These are phyloP conservation scores for Cladosporium sp. DNA, from an alignment of 2,329 filamentous ascomycete species.

Conservation along the genomic window DNA sequence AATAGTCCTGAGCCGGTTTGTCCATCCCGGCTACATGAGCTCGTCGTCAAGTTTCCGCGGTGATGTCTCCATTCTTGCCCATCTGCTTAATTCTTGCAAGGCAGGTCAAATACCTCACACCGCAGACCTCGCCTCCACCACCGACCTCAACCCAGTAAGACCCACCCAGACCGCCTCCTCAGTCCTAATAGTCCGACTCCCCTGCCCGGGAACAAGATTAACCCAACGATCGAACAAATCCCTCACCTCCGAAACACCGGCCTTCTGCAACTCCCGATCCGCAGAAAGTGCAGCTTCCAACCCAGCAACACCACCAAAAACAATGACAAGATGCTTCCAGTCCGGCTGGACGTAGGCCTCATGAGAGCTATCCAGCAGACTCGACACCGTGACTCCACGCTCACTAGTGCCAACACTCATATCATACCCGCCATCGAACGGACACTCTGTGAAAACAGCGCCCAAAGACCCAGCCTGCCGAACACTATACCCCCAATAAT, in stretches of 20 bases:
- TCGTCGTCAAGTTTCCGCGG: too few species aligned
- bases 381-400: slow-evolving; percentile 48
- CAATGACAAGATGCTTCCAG: slow-evolving; percentile 65
- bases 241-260: slow-evolving; percentile 60
- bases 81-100: too few species aligned
- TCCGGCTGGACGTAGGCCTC: slow-evolving; percentile 35
- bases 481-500: slow-evolving; percentile 80
- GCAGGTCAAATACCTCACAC: too few species aligned
- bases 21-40: too few species aligned
- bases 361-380: slow-evolving; percentile 39
- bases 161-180: slow-evolving; percentile 80
- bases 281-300: slow-evolving; percentile 68
- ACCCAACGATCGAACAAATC: slow-evolving; percentile 82
- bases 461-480: slow-evolving; percentile 63
- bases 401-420: slow-evolving; percentile 79
- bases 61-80: too few species aligned
- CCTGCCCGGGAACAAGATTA: slow-evolving; percentile 73
- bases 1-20: too few species aligned
- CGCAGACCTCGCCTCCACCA: slow-evolving; percentile 24
- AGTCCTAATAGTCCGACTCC: slow-evolving; percentile 74
- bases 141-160: slow-evolving; percentile 59
- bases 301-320: slow-evolving; percentile 76
- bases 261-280: slow-evolving; percentile 54
- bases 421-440: slow-evolving; percentile 74
- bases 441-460: slow-evolving; percentile 69